Base-by-base conservation (phyloP, 2,329 filamentous ascomycete genomes). In the Piedraia hortae region DNA sequence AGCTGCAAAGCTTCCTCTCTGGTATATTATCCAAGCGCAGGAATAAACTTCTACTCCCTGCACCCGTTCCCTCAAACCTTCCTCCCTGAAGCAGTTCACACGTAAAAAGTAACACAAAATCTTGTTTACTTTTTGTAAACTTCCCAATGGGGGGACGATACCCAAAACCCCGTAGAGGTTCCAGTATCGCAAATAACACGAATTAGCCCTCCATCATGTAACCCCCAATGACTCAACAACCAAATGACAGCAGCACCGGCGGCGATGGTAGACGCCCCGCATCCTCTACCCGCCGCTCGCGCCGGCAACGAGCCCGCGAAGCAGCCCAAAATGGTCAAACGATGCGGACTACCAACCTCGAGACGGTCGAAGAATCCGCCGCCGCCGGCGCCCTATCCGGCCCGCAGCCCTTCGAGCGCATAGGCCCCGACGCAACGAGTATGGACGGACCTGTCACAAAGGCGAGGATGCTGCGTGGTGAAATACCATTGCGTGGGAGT, bases 381-480 rank as follows among this genome's bases (percentile, higher is more conserved):
- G 53, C 49, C 26, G 56, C 52, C 26, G 44, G 44, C 21, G 52
- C 55, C 27, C 34, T 53, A 22, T 36, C 46, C 18, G 41, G 45
- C 27, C 53, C 54, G 47, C 46, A 51, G 26, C 50, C 52, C 14
- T 59, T 60, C 29, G 54, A 60, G 36, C 51, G 50, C 20, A 59
- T 61, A 30, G 56, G 56, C 5, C 54, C 54, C 6, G 54, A 59
- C 29, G 50, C 46, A 34, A 57, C 56, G 20, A 53, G 48, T 23
- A 61, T 60, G 56, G 50, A 56, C 28, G 56, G 56, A 1, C 56
- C 56, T 4, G 56, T 61, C 14, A 59, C 56, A 10, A 44, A 54
- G 24, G 54, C 56, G 8, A 42, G 55, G 18, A 55, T 55, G 16
- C 47, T 52, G 46, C 39, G 56, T 28, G 56, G 55, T 13, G 56